Evolutionary conservation across 1,284 basidiomycete genomes (phyloP).

Genomic region (Ceratobasidium sp.): DNA sequence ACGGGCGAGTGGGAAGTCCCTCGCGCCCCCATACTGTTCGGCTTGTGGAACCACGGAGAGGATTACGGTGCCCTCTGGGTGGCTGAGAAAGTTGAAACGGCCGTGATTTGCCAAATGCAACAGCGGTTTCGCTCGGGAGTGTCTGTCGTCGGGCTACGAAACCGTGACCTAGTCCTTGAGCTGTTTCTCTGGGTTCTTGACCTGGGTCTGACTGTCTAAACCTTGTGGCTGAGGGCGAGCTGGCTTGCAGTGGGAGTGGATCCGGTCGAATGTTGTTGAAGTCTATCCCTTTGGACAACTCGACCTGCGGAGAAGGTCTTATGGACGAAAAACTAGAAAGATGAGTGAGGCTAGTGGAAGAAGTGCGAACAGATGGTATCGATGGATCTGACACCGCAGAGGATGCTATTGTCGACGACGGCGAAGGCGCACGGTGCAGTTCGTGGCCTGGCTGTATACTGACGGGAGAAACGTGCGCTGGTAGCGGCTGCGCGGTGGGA

Average conservation of each 20-base stretch:
- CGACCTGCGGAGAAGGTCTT: slow-evolving; percentile 6
- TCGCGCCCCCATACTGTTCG: slow-evolving; percentile 38
- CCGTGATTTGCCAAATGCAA: slow-evolving; percentile 14
- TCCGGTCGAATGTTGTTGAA: not conserved
- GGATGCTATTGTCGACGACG: slow-evolving; percentile 11
- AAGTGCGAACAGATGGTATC: slow-evolving; percentile 8
- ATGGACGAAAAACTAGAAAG: slow-evolving; percentile 17
- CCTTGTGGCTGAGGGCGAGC: not conserved
- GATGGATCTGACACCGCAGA: slow-evolving; percentile 12
- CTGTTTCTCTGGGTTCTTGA: slow-evolving; percentile 10
- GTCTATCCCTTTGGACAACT: not conserved
- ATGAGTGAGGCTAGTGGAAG: slow-evolving; percentile 7
- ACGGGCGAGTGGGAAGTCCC: slow-evolving; percentile 33
- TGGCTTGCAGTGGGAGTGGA: slow-evolving; percentile 25
- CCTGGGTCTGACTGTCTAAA: slow-evolving; percentile 36
- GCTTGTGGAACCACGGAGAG: slow-evolving; percentile 10
- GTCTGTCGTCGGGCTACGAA: slow-evolving; percentile 21
- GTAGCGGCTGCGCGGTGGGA: slow-evolving; percentile 8
- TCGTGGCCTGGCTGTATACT: not conserved
- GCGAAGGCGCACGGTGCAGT: slow-evolving; percentile 14
- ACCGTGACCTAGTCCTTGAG: not conserved
- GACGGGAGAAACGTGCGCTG: slow-evolving; percentile 1
- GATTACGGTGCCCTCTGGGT: slow-evolving; percentile 23
- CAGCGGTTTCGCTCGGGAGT: slow-evolving; percentile 24
- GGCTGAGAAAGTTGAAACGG: slow-evolving; percentile 28